Evolutionary conservation across 352 stramenopile species (phyloP).

Genomic region (Pythium dissotocum): DNA sequence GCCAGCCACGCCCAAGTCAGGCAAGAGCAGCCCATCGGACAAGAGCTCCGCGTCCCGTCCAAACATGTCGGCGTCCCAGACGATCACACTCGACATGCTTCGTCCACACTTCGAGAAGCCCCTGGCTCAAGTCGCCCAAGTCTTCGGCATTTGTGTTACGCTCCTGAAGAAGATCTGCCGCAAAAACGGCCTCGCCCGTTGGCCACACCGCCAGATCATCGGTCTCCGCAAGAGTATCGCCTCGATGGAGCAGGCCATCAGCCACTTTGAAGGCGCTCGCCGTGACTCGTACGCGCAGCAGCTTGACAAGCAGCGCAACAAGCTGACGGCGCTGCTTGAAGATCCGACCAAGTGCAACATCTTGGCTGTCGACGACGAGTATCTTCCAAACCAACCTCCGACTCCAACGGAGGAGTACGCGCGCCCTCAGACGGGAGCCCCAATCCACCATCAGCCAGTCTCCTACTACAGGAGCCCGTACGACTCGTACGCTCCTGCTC

Average conservation of each 20-base stretch:
- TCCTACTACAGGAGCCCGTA: constrained; percentile 1
- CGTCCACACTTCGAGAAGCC: constrained; percentile 85
- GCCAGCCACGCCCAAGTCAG: constrained; percentile 6
- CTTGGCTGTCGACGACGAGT: constrained; percentile 39
- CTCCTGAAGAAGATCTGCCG: constrained; percentile 88
- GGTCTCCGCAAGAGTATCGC: constrained; percentile 86
- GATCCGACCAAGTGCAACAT: constrained; percentile 61
- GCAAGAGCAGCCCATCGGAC: constrained; percentile 16
- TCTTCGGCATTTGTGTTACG: constrained; percentile 83
- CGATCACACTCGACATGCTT: constrained; percentile 82
- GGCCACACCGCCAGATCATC: constrained; percentile 86
- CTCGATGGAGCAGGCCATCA: constrained; percentile 84
- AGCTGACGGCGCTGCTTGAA: constrained; percentile 62
- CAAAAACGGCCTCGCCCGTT: constrained; percentile 74
- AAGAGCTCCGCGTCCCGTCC: constrained; percentile 32
- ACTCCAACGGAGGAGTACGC: not conserved
- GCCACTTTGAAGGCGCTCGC: constrained; percentile 69
- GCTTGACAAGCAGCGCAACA: constrained; percentile 73
- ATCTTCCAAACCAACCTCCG: constrained; percentile 3
- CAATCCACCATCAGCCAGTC: not conserved
- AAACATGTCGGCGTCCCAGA: constrained; percentile 76
- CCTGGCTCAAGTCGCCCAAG: constrained; percentile 69
- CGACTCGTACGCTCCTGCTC: constrained; percentile 2
- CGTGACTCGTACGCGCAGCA: constrained; percentile 73
- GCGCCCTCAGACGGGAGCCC: not conserved